Base-by-base conservation (phyloP, 1,284 basidiomycete species). In the Austropuccinia psidii region DNA sequence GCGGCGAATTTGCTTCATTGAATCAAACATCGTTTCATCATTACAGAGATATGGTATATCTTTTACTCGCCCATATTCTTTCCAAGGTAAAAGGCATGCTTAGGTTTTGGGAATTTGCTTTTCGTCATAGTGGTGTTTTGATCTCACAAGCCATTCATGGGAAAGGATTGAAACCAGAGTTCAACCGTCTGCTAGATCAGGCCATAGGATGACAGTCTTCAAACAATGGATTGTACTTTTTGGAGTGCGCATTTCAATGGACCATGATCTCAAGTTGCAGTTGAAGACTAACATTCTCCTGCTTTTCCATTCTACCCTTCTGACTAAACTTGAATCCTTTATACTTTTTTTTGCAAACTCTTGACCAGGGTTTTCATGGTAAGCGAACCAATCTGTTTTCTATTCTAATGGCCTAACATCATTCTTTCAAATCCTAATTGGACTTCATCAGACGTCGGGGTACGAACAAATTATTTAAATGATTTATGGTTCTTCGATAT, bases 141-240 rank as follows among this genome's bases (percentile, higher is more conserved):
- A 90, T 76, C 85, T 91, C 39, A 76, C 83, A 2, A 87, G 86
- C 0, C 89, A 92, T 78, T 82, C 85, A 0, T 97, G 93, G 93
- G 91, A 96, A 75, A 84, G 90, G 21, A 90, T 95, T 73, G 93
- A 96, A 85, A 85, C 91, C 8, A 94, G 92, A 79, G 81, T 89
- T 19, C 84, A 87, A 19, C 93, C 93, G 0, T 88, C 85, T 52
- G 90, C 91, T 1, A 84, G 93, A 33, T 91, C 89, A 17, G 93
- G 93, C 0, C 91, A 91, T 81, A 84, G 90, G 86, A 93, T 96
- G 91, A 89, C 89, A 0, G 84, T 90, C 75, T 96, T 91, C 90
- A 94, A 94, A 78, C 89, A 94, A 75, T 88, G 86, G 75, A 86
- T 92, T 50, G 85, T 95, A 43, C 83, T 95, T 0, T 94, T 93